Base-by-base conservation (phyloP, 1,139 yeast genomes). In the Kodamaea ohmeri region DNA sequence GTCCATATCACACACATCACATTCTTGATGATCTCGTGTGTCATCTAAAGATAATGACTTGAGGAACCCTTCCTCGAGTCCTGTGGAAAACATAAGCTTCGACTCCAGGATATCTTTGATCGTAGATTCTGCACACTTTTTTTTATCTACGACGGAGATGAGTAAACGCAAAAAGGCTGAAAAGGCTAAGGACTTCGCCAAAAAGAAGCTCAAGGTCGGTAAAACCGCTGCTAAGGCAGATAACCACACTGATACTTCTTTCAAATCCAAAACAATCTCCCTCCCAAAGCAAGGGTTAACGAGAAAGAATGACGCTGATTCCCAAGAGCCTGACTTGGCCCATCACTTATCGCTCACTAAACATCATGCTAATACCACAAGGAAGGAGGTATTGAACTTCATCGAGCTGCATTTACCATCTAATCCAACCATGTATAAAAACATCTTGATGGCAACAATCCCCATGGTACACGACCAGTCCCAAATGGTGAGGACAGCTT, bases 121-220 rank as follows among this genome's bases (percentile, higher is more conserved):
- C 42, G 37, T 34, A 17, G 24, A 24, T 28, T 18, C 13, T 28
- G 29, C 18, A 13, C 6, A 8, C 29, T 30, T 24, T 25, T 28
- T 28, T 20, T 6, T 19, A 25, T 13, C 25, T 19, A 25, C 18
- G 15, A n/a, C 17, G n/a, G 22, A 27, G 26, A 77, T 77, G 83
- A 72, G 83, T 3, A 71, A 73, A 42, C 68, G 68, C 56, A 83
- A 82, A 66, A 78, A 71, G 63, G 70, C 74, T 37, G 86, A 83
- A 47, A 84, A 83, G 64, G 72, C 73, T 50, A 83, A 82, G 63
- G 94, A 85, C 54, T 85, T 85, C 56, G 74, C 66, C 34, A 92
- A 90, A 65, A 76, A 83, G 44, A 90, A 88, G 67, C 75, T 92
- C 36, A 83, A 76, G 55, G 97, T 92, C 28, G 99, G 99, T 40